A percentile compares a stretch with the other conserved stretches of the same genome.
Evolutionary conservation across 176 grass and related monocot species (phyloP).

Genomic region (Elaeis guineensis): DNA sequence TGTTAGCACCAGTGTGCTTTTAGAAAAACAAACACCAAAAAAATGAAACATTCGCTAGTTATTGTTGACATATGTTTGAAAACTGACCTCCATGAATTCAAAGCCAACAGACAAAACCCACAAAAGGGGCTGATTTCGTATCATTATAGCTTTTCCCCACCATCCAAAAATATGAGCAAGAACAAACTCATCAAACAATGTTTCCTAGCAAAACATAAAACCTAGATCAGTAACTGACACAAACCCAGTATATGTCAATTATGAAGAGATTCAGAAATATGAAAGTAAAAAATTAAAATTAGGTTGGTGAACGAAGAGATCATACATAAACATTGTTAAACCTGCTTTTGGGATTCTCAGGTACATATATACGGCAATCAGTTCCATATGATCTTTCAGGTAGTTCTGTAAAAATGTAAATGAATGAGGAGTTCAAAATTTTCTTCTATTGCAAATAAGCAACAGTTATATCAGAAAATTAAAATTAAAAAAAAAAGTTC

Average conservation of each 20-base stretch:
- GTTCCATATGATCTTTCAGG: constrained; percentile 97
- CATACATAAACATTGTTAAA: constrained; percentile 99
- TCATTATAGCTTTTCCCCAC: constrained; percentile 99
- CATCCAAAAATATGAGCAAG: constrained; percentile 95
- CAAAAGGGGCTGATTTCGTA: constrained; percentile 96
- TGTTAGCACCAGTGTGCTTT: neutral
- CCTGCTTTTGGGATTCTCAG: constrained; percentile 90
- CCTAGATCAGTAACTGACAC: constrained; percentile 63
- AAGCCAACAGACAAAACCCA: constrained; percentile 98
- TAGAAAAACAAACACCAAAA: neutral
- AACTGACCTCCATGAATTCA: constrained; percentile 88
- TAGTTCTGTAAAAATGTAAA: constrained; percentile 44
- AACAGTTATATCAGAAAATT: neutral
- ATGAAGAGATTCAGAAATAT: neutral
- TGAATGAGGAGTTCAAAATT: constrained; percentile 18
- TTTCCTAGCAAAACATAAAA: constrained; percentile 90
- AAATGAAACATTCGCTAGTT: no score
- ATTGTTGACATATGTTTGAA: no score
- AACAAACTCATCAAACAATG: constrained; percentile 99
- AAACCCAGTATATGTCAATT: constrained; percentile 2
- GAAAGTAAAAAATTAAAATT: constrained; percentile 24
- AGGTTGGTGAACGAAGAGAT: constrained; percentile 51
- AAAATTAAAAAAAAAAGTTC: neutral
- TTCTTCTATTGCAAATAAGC: constrained; percentile 17
- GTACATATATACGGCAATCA: constrained; percentile 98